Conservation (phyloP, 768 basidiomycete genomes). For the Pleurotus sapidus region DNA sequence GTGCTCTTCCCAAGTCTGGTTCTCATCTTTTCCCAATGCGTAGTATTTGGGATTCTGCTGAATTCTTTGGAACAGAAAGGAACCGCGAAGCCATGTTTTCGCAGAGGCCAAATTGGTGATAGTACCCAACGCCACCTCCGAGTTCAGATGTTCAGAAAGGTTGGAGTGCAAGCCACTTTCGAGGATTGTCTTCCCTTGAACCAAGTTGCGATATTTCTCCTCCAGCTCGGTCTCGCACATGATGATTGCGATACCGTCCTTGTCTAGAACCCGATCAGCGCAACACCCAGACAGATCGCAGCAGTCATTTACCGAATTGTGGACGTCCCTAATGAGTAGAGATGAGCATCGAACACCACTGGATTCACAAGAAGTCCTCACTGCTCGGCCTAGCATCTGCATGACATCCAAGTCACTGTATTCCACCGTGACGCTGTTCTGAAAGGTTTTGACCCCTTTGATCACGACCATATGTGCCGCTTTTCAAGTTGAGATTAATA, state of each 20-base stretch:
- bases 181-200: slow-evolving; percentile 70
- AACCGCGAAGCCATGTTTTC: slow-evolving; percentile 77
- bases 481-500: slow-evolving; percentile 22
- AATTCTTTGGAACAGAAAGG: slow-evolving; percentile 87
- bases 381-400: slow-evolving; percentile 96
- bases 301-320: slow-evolving; percentile 65
- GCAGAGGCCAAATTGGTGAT: slow-evolving; percentile 70
- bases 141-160: slow-evolving; percentile 89
- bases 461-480: slow-evolving; percentile 94
- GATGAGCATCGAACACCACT: background rate
- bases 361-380: slow-evolving; percentile 29
- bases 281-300: background rate
- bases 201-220: slow-evolving; percentile 65
- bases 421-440: slow-evolving; percentile 66
- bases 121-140: slow-evolving; percentile 83
- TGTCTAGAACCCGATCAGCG: slow-evolving; percentile 46
- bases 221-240: slow-evolving; percentile 75
- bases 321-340: slow-evolving; percentile 66
- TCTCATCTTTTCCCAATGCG: slow-evolving; percentile 50
- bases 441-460: slow-evolving; percentile 83
- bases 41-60: slow-evolving; percentile 83
- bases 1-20: slow-evolving; percentile 66
- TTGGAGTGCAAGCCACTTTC: slow-evolving; percentile 85
- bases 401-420: slow-evolving; percentile 92
- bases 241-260: slow-evolving; percentile 80